Evolutionary conservation across 192 early-diverging fungal genomes (phyloP), one percentile per base, ranked within the genome.

Genomic region (Umbelopsis ramanniana): DNA sequence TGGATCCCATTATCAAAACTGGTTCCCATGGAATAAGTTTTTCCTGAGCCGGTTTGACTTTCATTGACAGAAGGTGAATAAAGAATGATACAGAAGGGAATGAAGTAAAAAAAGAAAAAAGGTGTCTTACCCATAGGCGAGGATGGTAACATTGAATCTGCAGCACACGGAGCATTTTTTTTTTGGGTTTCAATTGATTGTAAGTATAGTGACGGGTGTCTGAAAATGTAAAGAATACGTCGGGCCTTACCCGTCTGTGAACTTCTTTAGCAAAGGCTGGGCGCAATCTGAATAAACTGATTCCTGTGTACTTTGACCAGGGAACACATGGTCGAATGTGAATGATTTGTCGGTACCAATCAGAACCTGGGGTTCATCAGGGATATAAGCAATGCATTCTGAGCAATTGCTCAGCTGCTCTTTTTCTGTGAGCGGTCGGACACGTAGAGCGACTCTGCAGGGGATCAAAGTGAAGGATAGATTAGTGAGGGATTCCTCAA

Each of bases 1-100:
- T 75, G 55, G 12, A 52, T 60, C 2, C 47, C 72, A 46, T 73
- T 73, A 47, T 86, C 85, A 3, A 85, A 63, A 66, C 87, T 86
- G 6, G 95, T 95, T 69, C 95, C 95, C 96, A 98, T 99, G 9
- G 91, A 96, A 78, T 91, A 93, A 0, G 96, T 96, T 83, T 99
- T 99, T 47, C 97, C 96, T 17, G 89, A 89, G 45, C 93, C 94
- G 0, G 96, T 97, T 89, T 98, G 94, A 50, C 87, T 88, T 73
- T 22, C 26, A 55, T 72, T 54, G 15, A 52, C 26, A 69, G 38
- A 71, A 19, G 55, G 35, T 60, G 21, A 57, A 69, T 50, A 69
- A 24, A 9, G 63, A 53, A 29, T 52, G 33, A 26, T 33, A 53
- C 40, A 22, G 10, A 43, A 35, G 10, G 52, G 46, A 40, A 66